A percentile compares a stretch with the other conserved stretches of the same genome.
phyloP scores from a whole-genome alignment of 306 rosid genomes.

The Trifolium pratense region DNA sequence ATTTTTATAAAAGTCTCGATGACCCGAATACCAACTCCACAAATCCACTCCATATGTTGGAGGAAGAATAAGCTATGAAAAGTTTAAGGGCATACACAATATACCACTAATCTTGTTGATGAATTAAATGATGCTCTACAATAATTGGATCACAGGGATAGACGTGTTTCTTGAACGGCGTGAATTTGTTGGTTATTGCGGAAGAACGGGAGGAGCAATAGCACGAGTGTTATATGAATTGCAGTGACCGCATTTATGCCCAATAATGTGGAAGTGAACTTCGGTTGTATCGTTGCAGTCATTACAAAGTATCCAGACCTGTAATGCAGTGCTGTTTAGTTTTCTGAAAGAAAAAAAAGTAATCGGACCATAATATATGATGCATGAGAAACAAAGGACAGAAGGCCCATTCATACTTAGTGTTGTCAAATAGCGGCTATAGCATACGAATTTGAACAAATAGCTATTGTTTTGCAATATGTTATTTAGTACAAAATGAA shows the following conservation, averaged over 20 bases:
- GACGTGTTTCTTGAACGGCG: slow-evolving; percentile 38
- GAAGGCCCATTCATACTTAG: not conserved
- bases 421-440: not conserved
- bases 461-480: not conserved
- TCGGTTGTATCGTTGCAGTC: slow-evolving; percentile 97
- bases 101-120: slow-evolving; percentile 36
- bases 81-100: slow-evolving; percentile 38
- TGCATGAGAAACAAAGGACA: not conserved
- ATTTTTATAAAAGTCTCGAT: slow-evolving; percentile 47
- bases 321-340: slow-evolving; percentile 46
- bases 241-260: slow-evolving; percentile 96
- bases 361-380: not conserved
- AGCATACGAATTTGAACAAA: not conserved
- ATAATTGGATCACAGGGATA: slow-evolving; percentile 15
- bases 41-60: slow-evolving; percentile 28
- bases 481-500: not conserved
- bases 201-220: slow-evolving; percentile 93
- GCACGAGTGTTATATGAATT: slow-evolving; percentile 86
- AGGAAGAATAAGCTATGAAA: slow-evolving; percentile 48
- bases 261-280: slow-evolving; percentile 82
- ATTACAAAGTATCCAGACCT: slow-evolving; percentile 97
- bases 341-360: not conserved
- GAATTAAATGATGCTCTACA: slow-evolving; percentile 37
- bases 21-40: slow-evolving; percentile 30
- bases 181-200: slow-evolving; percentile 54